Conservation (phyloP, 2,329 filamentous ascomycete species). For the Penicillium verrucosum region DNA sequence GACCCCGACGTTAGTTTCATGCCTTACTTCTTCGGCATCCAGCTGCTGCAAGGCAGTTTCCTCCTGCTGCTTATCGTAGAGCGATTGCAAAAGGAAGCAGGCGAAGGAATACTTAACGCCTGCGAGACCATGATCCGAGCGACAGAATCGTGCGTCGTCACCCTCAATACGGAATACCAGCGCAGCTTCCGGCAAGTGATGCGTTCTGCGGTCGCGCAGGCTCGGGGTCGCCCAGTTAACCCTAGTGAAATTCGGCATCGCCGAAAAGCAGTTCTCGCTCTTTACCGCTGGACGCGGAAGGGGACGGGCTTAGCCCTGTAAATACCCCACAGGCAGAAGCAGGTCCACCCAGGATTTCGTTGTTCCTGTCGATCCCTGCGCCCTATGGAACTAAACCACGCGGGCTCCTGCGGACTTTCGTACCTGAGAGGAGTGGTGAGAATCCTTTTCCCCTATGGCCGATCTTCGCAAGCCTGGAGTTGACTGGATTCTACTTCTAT, state of each 20-base stretch:
- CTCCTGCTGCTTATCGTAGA: slow-evolving; percentile 83
- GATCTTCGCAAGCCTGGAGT: neutral
- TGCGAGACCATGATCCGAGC: slow-evolving; percentile 91
- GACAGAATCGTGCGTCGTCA: slow-evolving; percentile 89
- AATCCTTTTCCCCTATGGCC: neutral
- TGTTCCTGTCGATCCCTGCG: slow-evolving; percentile 10
- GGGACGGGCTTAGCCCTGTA: slow-evolving; percentile 72
- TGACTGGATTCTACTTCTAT: neutral
- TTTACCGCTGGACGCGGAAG: slow-evolving; percentile 90
- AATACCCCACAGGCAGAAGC: neutral
- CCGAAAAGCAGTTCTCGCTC: slow-evolving; percentile 73
- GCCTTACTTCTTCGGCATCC: slow-evolving; percentile 96
- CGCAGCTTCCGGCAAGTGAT: slow-evolving; percentile 94
- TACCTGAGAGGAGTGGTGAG: neutral
- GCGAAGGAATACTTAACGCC: slow-evolving; percentile 78
- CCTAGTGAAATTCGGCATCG: slow-evolving; percentile 80
- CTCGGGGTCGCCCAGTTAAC: slow-evolving; percentile 79
- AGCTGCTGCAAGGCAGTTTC: slow-evolving; percentile 86
- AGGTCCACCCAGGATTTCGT: neutral
- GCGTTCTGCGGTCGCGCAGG: slow-evolving; percentile 83
- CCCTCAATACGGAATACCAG: slow-evolving; percentile 91
- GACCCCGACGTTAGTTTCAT: slow-evolving; percentile 92
- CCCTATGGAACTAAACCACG: neutral
- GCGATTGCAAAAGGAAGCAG: slow-evolving; percentile 80
- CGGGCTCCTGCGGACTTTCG: neutral